Percentiles rank a stretch among this genome's conserved stretches.
Conservation (phyloP, 2,329 filamentous ascomycete genomes). For the Pyricularia sp. region DNA sequence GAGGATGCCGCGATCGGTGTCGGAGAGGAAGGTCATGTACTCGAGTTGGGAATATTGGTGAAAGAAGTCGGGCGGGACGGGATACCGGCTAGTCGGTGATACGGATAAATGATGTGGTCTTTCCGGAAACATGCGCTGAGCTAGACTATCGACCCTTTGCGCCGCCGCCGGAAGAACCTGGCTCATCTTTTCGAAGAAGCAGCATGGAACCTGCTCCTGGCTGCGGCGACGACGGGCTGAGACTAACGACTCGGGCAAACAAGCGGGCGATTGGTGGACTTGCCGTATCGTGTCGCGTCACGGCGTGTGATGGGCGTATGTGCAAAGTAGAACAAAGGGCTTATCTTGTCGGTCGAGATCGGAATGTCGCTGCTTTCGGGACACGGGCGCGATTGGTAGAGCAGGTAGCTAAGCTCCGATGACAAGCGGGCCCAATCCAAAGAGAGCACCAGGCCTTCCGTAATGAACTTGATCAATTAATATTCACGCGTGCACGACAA, state of each 20-base stretch:
- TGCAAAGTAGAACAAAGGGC: not conserved
- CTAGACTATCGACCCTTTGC: slow-evolving; percentile 14
- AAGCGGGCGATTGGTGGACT: not conserved
- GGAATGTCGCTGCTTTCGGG: slow-evolving; percentile 1
- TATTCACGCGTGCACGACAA: not conserved
- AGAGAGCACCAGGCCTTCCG: not conserved
- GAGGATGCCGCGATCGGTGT: slow-evolving; percentile 48
- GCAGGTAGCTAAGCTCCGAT: not conserved
- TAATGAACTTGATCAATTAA: not conserved
- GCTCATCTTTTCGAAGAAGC: slow-evolving; percentile 11
- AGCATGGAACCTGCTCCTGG: not conserved
- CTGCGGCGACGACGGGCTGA: not conserved
- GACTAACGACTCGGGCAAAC: not conserved
- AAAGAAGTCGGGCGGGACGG: slow-evolving; percentile 31
- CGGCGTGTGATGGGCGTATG: not conserved
- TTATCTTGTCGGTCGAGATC: not conserved
- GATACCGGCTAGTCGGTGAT: slow-evolving; percentile 37
- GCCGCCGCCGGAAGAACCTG: slow-evolving; percentile 13
- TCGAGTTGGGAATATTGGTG: slow-evolving; percentile 37
- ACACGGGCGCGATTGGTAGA: not conserved
- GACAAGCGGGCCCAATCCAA: not conserved
- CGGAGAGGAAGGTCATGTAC: slow-evolving; percentile 47
- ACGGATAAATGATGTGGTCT: slow-evolving; percentile 39
- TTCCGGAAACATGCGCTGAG: slow-evolving; percentile 13
- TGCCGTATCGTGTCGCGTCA: not conserved